Base-by-base conservation (phyloP, 805 yeast genomes). In the Hagleromyces aurorensis region DNA sequence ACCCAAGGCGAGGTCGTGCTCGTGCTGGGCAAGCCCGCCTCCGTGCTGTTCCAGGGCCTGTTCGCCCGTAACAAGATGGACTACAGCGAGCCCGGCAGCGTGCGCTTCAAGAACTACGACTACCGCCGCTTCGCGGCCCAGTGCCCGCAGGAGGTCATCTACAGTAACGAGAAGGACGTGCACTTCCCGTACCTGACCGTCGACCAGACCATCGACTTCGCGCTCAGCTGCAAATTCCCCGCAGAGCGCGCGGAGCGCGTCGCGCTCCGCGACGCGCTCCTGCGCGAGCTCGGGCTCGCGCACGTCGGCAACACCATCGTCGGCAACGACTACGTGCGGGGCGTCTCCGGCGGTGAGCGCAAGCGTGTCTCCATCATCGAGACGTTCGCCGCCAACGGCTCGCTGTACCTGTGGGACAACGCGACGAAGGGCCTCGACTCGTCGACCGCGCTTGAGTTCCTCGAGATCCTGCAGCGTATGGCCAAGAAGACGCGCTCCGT, bases 281-380 rank as follows among this genome's bases (percentile, higher is more conserved):
- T 48, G 13, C 34, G 35, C 59, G 30, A 65, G 23, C 41, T 51
- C 29, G 73, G 72, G 28, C 55, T 67, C 35, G 59, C 68, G 11
- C 78, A 72, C 46, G 73, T 77, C 6, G 55, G 64, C 33, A 55
- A 73, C 41, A 72, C 79, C 20, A 69, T 67, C 37, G 80, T 75
- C 25, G 82, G 82, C 54, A 67, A 73, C 46, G 79, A 74, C 41
- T 72, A 61, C 35, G 62, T 73, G 19, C 65, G 78, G 57, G 80
- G 80, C 57, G 73, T 73, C 30, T 72, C 78, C 17, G 80, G 79
- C 52, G 79, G 80, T 63, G 79, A 74, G 53, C 62, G 79, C 48
- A 74, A 72, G 53, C 64, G 80, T 59, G 76, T 74, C 13, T 70
- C 77, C 11, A 72, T 74, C 52, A 77, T 77, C 14, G 80, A 74